phyloP scores from a whole-genome alignment of 371 early-diverging fungal species.

The Actinomortierella wolfii region DNA sequence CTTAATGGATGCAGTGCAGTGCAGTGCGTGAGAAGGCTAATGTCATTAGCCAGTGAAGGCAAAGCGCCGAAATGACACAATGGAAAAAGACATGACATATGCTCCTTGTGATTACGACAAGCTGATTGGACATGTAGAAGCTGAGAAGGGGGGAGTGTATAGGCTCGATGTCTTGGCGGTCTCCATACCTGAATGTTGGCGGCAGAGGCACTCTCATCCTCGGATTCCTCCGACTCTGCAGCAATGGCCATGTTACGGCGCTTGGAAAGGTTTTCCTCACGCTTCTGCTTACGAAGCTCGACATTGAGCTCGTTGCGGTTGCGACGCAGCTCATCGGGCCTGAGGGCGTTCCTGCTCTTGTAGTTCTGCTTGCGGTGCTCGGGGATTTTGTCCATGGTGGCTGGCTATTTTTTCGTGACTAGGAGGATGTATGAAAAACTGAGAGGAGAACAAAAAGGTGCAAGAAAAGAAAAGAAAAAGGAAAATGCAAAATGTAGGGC shows the following conservation, averaged over 20 bases:
- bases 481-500: too few species aligned
- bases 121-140: constrained; percentile 11
- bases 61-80: background rate
- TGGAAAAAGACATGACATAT: background rate
- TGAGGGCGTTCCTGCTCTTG: constrained; percentile 87
- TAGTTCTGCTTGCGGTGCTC: constrained; percentile 73
- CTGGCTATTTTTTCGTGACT: too few species aligned
- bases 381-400: constrained; percentile 55
- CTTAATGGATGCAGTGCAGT: background rate
- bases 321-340: constrained; percentile 91
- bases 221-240: constrained; percentile 73
- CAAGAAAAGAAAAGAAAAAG: too few species aligned
- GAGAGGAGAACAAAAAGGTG: too few species aligned
- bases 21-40: too few species aligned
- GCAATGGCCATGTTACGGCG: constrained; percentile 80
- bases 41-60: too few species aligned
- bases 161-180: too few species aligned
- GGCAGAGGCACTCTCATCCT: constrained; percentile 71
- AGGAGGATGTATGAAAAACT: too few species aligned
- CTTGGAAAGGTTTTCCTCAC: constrained; percentile 94
- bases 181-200: constrained; percentile 54
- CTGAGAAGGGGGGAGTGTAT: too few species aligned
- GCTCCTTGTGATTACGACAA: background rate
- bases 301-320: constrained; percentile 93
- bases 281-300: constrained; percentile 95